phyloP scores from a whole-genome alignment of 805 yeast genomes.

The Wickerhamomyces hampshirensis region DNA sequence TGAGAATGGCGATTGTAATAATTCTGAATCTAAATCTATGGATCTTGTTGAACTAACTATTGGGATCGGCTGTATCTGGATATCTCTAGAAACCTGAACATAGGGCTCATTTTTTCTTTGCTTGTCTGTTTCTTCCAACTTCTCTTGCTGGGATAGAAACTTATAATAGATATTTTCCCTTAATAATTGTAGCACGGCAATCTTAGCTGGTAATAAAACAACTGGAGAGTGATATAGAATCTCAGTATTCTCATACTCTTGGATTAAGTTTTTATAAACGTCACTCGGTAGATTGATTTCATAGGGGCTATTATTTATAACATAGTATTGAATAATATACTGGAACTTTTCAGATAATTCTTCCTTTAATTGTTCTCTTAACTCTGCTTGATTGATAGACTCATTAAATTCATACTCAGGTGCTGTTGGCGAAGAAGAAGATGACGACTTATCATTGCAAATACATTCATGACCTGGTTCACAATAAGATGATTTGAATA shows the following conservation, averaged over 20 bases:
- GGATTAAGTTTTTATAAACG: constrained; percentile 27
- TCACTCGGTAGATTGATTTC: constrained; percentile 46
- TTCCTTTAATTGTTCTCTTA: constrained; percentile 16
- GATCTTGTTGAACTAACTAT: too few relatives aligned
- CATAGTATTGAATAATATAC: constrained; percentile 35
- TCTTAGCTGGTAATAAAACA: constrained; percentile 27
- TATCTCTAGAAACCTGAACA: too few relatives aligned
- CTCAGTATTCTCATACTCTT: constrained; percentile 21
- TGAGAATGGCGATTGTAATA: too few relatives aligned
- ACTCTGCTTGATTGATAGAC: constrained; percentile 13
- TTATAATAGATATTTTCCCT: constrained; percentile 30
- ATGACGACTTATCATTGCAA: neutral
- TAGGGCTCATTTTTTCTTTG: neutral
- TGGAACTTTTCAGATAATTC: constrained; percentile 31
- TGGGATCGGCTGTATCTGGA: too few relatives aligned
- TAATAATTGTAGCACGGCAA: constrained; percentile 27
- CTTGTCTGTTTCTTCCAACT: constrained; percentile 1
- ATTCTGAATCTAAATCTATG: too few relatives aligned
- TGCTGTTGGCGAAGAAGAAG: too few relatives aligned
- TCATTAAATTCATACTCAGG: constrained; percentile 15
- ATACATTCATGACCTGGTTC: neutral
- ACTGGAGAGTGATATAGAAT: constrained; percentile 31
- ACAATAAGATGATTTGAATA: neutral
- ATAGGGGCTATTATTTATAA: constrained; percentile 36
- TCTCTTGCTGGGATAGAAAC: constrained; percentile 23